phyloP scores from a whole-genome alignment of 2,329 filamentous ascomycete genomes.

The Polytolypa hystricis region DNA sequence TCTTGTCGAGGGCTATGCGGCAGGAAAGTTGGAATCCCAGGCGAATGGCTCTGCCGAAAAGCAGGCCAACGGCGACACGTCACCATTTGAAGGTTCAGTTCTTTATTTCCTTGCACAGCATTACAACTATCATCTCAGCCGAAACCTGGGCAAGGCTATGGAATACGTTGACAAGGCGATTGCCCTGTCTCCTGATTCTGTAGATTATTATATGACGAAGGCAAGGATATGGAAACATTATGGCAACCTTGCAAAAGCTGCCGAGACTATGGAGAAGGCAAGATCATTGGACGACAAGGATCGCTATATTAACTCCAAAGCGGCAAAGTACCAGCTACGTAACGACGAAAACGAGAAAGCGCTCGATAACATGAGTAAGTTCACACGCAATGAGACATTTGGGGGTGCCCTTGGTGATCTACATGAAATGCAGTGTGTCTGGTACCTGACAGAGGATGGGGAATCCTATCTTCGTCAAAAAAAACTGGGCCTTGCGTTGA shows the following conservation, averaged over 20 bases:
- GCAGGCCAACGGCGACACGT: slow-evolving; percentile 40
- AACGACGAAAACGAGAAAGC: slow-evolving; percentile 84
- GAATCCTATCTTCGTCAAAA: slow-evolving; percentile 75
- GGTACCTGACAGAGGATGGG: slow-evolving; percentile 92
- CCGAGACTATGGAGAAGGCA: slow-evolving; percentile 79
- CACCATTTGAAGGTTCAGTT: slow-evolving; percentile 62
- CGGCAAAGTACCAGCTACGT: slow-evolving; percentile 89
- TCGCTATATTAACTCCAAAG: slow-evolving; percentile 96
- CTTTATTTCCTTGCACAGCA: slow-evolving; percentile 94
- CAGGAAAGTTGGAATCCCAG: slow-evolving; percentile 39
- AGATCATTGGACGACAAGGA: slow-evolving; percentile 78
- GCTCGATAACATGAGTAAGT: slow-evolving; percentile 79
- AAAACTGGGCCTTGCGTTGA: slow-evolving; percentile 75
- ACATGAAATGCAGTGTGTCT: slow-evolving; percentile 96
- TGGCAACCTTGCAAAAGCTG: slow-evolving; percentile 67
- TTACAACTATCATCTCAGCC: slow-evolving; percentile 84
- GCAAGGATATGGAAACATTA: slow-evolving; percentile 88
- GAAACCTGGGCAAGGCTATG: slow-evolving; percentile 69
- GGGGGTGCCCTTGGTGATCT: slow-evolving; percentile 84
- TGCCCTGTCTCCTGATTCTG: slow-evolving; percentile 63
- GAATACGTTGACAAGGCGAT: slow-evolving; percentile 77
- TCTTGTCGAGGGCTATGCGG: slow-evolving; percentile 67
- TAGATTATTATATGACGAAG: slow-evolving; percentile 91
- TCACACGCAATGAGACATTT: slow-evolving; percentile 81
- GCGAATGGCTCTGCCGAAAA: slow-evolving; percentile 40